Percentiles rank a stretch among this genome's conserved stretches.
Evolutionary conservation across 1,284 basidiomycete genomes (phyloP).

Genomic region (Ganoderma lingzhi): DNA sequence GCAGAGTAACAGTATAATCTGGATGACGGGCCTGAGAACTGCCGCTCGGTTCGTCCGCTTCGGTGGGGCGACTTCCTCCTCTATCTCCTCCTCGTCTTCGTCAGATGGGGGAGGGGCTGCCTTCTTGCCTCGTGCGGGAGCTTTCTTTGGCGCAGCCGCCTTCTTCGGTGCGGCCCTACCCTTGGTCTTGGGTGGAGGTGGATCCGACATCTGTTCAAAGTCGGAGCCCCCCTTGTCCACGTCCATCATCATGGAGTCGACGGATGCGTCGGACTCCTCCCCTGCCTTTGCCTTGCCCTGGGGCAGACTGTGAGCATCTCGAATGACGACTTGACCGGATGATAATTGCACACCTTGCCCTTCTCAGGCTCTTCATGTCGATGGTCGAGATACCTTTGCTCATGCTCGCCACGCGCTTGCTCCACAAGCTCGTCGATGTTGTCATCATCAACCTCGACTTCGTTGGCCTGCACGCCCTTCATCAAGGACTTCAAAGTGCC

Average conservation of each 20-base stretch:
- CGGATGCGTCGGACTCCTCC: conserved; percentile 62
- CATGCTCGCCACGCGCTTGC: conserved; percentile 72
- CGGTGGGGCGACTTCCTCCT: conserved; percentile 58
- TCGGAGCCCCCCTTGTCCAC: conserved; percentile 38
- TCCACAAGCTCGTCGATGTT: conserved; percentile 78
- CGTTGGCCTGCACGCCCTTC: conserved; percentile 68
- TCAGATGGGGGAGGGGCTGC: conserved; percentile 46
- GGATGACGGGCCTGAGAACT: conserved; percentile 59
- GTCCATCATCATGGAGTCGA: conserved; percentile 76
- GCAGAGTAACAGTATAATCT: not conserved
- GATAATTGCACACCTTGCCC: conserved; percentile 34
- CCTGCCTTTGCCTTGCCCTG: conserved; percentile 51
- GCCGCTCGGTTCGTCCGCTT: conserved; percentile 75
- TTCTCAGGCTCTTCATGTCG: conserved; percentile 36
- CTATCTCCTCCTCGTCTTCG: conserved; percentile 65
- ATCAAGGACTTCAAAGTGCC: conserved; percentile 69
- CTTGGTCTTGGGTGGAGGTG: conserved; percentile 55
- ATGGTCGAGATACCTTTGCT: conserved; percentile 64
- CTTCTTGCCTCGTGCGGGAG: conserved; percentile 20
- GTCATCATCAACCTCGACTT: conserved; percentile 57
- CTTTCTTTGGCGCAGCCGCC: conserved; percentile 12
- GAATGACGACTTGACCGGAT: not conserved
- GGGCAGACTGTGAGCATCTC: not conserved
- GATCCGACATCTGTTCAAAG: conserved; percentile 50
- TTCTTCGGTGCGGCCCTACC: conserved; percentile 46